Conservation (phyloP, 495 filamentous ascomycete species). For the Talaromyces adpressus region DNA sequence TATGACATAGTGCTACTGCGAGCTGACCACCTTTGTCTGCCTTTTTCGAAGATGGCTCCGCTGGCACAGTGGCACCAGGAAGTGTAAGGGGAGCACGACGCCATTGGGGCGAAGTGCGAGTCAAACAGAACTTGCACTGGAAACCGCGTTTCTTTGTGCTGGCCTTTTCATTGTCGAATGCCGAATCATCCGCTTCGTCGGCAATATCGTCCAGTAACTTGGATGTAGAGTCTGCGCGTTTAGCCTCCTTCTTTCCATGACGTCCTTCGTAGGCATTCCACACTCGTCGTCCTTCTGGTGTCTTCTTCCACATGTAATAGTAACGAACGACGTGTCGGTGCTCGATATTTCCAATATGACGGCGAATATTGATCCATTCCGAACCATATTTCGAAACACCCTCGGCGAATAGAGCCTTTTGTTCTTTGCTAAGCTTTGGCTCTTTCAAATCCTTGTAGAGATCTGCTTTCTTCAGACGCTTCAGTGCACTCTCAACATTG, state of each 20-base stretch:
- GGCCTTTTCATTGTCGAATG: slow-evolving; percentile 90
- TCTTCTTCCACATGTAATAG: slow-evolving; percentile 99
- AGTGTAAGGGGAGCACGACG: slow-evolving; percentile 72
- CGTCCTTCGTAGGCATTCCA: slow-evolving; percentile 85
- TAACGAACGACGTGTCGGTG: slow-evolving; percentile 78
- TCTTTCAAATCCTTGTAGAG: slow-evolving; percentile 76
- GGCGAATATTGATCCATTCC: slow-evolving; percentile 74
- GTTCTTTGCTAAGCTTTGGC: slow-evolving; percentile 69
- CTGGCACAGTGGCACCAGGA: slow-evolving; percentile 63
- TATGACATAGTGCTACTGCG: slow-evolving; percentile 76
- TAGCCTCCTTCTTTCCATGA: slow-evolving; percentile 80
- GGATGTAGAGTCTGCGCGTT: slow-evolving; percentile 45
- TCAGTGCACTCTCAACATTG: slow-evolving; percentile 64
- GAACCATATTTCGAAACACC: slow-evolving; percentile 87
- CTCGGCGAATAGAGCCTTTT: slow-evolving; percentile 87
- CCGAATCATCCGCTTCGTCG: slow-evolving; percentile 89
- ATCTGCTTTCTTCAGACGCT: slow-evolving; percentile 56
- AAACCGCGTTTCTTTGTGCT: slow-evolving; percentile 69
- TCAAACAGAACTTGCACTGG: slow-evolving; percentile 89
- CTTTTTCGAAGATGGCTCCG: slow-evolving; percentile 56
- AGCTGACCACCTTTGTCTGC: slow-evolving; percentile 69
- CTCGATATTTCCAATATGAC: slow-evolving; percentile 68
- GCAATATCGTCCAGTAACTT: slow-evolving; percentile 88
- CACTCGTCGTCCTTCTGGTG: slow-evolving; percentile 71
- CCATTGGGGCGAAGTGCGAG: slow-evolving; percentile 80